A percentile compares a stretch with the other conserved stretches of the same genome.
These are phyloP conservation scores for Citrus cavaleriei DNA, from an alignment of 345 rosid genomes.

Conservation along the genomic window DNA sequence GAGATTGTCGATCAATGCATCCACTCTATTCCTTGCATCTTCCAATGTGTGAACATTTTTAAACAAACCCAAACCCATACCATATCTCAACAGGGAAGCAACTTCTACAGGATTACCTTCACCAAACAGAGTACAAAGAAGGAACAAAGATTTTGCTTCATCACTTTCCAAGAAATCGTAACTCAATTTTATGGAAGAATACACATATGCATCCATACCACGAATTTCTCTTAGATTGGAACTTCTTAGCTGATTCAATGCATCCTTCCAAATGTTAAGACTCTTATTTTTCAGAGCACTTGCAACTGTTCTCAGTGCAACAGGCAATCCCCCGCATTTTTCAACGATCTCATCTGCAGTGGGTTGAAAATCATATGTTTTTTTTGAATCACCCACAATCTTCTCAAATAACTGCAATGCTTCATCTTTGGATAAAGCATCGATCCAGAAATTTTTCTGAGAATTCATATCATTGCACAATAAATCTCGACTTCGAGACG, in stretches of 20 bases:
- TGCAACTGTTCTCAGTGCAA: no score
- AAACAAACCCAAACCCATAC: conserved; percentile 17
- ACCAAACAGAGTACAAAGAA: not conserved
- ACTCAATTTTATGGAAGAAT: no score
- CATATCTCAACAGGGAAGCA: not conserved
- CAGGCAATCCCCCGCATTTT: not conserved
- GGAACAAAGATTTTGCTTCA: not conserved
- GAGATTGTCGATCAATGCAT: conserved; percentile 6
- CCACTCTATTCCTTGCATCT: not conserved
- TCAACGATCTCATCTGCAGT: not conserved
- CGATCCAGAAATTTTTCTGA: no score
- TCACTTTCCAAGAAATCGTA: not conserved
- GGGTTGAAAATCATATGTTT: not conserved
- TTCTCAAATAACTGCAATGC: not conserved
- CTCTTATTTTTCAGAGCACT: no score
- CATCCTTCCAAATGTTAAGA: no score
- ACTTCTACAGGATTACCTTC: rapidly evolving
- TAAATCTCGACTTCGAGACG: no score
- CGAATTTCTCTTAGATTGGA: no score
- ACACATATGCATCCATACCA: no score
- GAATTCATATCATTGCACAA: no score
- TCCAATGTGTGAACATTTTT: not conserved
- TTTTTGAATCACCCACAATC: not conserved
- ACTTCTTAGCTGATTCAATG: no score
- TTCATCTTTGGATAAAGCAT: no score